Conservation (phyloP, 1,284 basidiomycete species). For the Cutaneotrichosporon mucoides region DNA sequence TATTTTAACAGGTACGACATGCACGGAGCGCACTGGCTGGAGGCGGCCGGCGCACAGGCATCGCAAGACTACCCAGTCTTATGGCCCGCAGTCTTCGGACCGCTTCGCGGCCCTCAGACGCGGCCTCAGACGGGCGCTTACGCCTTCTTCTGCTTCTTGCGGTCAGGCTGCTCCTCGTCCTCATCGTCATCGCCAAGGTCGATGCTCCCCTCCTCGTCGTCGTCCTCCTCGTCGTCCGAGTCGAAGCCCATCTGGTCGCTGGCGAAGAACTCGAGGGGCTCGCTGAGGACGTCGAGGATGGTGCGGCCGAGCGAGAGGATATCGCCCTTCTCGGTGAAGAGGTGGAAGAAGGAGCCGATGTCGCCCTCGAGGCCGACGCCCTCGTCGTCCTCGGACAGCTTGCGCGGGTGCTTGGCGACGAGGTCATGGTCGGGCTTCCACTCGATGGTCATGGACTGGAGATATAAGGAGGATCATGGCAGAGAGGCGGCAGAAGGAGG, state of each 20-base stretch:
- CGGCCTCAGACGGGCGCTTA: not conserved
- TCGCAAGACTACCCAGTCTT: too few relatives aligned
- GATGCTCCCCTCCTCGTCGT: conserved; percentile 40
- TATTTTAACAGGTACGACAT: too few relatives aligned
- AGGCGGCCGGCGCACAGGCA: too few relatives aligned
- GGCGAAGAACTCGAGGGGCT: conserved; percentile 38
- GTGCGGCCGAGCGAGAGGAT: conserved; percentile 20
- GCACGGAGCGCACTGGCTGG: too few relatives aligned
- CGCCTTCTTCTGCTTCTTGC: conserved; percentile 31
- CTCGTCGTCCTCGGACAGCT: conserved; percentile 21
- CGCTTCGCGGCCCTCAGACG: too few relatives aligned
- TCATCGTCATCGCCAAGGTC: conserved; percentile 45
- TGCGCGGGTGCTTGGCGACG: conserved; percentile 48
- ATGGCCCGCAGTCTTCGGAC: too few relatives aligned
- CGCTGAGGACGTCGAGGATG: conserved; percentile 34
- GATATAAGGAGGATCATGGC: too few relatives aligned
- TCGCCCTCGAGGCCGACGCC: conserved; percentile 40
- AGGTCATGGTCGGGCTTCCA: conserved; percentile 54
- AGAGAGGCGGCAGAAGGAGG: too few relatives aligned
- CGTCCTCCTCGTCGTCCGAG: conserved; percentile 39
- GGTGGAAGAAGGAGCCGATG: conserved; percentile 52
- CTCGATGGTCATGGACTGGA: conserved; percentile 42
- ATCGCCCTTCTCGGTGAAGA: conserved; percentile 48
- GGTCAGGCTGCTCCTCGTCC: conserved; percentile 31
- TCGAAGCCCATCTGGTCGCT: conserved; percentile 29